A percentile compares a stretch with the other conserved stretches of the same genome.
Conservation (phyloP, 352 stramenopile species). For the Blastocystis hominis region DNA sequence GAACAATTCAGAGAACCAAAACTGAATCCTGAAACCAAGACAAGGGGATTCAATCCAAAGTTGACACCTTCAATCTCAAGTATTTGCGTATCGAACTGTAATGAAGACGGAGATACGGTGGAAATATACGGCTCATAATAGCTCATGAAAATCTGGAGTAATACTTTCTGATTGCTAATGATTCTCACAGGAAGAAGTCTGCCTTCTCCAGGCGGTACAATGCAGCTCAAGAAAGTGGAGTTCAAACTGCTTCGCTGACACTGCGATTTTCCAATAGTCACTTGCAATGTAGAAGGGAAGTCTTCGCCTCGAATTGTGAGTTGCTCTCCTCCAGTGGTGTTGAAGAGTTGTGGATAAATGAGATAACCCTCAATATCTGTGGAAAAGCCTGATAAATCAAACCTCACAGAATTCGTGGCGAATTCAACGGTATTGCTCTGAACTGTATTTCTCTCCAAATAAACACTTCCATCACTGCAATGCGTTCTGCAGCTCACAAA, state of each 20-base stretch:
- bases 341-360: background rate
- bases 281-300: background rate
- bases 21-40: background rate
- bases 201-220: background rate
- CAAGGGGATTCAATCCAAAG: background rate
- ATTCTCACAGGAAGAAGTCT: background rate
- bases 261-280: background rate
- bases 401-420: background rate
- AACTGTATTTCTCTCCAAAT: background rate
- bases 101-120: background rate
- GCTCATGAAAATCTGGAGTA: background rate
- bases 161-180: background rate
- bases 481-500: background rate
- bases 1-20: background rate
- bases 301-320: background rate
- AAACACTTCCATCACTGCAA: background rate
- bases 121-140: background rate
- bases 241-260: background rate
- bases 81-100: background rate
- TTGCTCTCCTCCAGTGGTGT: background rate
- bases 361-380: slow-evolving; percentile 16
- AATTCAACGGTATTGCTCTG: background rate
- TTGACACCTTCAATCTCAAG: background rate
- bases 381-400: background rate
- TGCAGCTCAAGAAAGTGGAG: background rate